Evolutionary conservation across 2,329 filamentous ascomycete genomes (phyloP).

Genomic region (Colletotrichum magnum): DNA sequence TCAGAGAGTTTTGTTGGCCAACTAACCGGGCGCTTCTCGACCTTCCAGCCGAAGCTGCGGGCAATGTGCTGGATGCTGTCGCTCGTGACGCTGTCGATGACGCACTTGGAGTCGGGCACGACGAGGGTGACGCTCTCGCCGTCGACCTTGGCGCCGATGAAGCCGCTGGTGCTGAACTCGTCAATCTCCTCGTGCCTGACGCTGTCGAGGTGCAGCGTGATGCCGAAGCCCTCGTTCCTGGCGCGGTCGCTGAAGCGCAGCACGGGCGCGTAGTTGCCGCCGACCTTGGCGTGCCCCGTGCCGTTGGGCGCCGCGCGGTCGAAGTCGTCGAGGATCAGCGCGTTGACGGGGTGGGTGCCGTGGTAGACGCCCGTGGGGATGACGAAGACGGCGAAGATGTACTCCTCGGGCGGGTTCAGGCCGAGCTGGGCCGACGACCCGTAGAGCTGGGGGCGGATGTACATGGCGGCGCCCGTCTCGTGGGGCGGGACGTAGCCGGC

Average conservation of each 20-base stretch:
- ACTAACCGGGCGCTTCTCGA: constrained; percentile 80
- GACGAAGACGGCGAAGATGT: constrained; percentile 91
- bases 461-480: constrained; percentile 90
- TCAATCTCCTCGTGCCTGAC: constrained; percentile 87
- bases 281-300: constrained; percentile 92
- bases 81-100: constrained; percentile 89
- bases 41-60: constrained; percentile 83
- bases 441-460: constrained; percentile 90
- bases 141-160: constrained; percentile 81
- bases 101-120: constrained; percentile 88
- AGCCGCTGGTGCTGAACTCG: constrained; percentile 95
- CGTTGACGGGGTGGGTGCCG: constrained; percentile 88
- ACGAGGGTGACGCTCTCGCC: constrained; percentile 76
- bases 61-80: constrained; percentile 84
- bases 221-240: constrained; percentile 84
- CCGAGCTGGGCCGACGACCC: constrained; percentile 90
- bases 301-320: constrained; percentile 94
- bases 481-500: constrained; percentile 93
- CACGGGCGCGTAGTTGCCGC: constrained; percentile 96
- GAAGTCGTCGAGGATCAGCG: constrained; percentile 91
- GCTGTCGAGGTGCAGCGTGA: constrained; percentile 94
- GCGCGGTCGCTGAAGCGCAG: constrained; percentile 89
- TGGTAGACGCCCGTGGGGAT: constrained; percentile 96
- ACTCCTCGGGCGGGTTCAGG: constrained; percentile 89
- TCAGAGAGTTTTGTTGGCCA: background rate